Evolutionary conservation across 306 rosid genomes (phyloP).

Genomic region (Aeschynomene evenia): DNA sequence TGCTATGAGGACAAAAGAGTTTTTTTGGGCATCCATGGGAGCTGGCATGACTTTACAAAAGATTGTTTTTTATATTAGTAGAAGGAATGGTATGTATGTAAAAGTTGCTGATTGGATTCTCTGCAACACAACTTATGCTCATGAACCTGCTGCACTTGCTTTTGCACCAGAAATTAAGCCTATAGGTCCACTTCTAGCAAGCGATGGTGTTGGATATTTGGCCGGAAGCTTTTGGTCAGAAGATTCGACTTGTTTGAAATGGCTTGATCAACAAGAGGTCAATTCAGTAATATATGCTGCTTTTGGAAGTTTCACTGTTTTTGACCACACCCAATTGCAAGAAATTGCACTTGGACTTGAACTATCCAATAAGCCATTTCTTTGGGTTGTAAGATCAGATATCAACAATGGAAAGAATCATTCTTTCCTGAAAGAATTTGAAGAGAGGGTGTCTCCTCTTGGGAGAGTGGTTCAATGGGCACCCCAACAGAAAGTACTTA

Average conservation of each 20-base stretch:
- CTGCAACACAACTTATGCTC: slow-evolving; percentile 37
- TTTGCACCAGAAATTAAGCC: slow-evolving; percentile 26
- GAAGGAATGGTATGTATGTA: not conserved
- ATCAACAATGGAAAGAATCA: not conserved
- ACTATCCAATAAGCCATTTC: slow-evolving; percentile 28
- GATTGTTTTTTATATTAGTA: not conserved
- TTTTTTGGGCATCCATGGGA: slow-evolving; percentile 6
- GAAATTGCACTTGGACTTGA: slow-evolving; percentile 43
- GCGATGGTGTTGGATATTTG: not conserved
- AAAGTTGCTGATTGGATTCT: slow-evolving; percentile 26
- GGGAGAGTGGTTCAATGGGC: slow-evolving; percentile 33
- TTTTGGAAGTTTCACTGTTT: slow-evolving; percentile 37
- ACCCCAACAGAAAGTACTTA: slow-evolving; percentile 25
- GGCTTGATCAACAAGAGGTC: slow-evolving; percentile 35
- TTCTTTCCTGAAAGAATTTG: slow-evolving; percentile 21
- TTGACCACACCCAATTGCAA: slow-evolving; percentile 16
- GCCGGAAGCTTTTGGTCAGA: slow-evolving; percentile 31
- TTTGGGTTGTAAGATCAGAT: slow-evolving; percentile 38
- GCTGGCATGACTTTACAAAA: slow-evolving; percentile 4
- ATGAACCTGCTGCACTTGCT: slow-evolving; percentile 32
- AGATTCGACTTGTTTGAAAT: slow-evolving; percentile 33
- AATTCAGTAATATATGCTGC: slow-evolving; percentile 39
- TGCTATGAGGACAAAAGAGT: slow-evolving; percentile 7
- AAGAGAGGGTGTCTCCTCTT: not conserved
- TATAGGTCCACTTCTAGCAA: slow-evolving; percentile 36